Evolutionary conservation across 495 filamentous ascomycete genomes (phyloP).

Genomic region (Tetracladium setigerum): DNA sequence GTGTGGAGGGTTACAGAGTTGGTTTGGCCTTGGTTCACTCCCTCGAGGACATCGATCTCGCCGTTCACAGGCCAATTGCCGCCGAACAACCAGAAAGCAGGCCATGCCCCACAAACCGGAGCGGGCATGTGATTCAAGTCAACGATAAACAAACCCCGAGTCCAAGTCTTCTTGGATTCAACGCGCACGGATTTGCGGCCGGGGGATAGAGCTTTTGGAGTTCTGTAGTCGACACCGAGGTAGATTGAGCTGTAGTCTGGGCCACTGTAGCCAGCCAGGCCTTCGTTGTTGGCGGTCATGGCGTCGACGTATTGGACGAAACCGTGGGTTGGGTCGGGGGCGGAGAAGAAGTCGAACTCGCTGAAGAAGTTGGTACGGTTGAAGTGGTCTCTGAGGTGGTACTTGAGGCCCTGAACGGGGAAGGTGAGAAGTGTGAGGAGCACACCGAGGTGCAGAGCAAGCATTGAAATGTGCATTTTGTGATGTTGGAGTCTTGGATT

Average conservation of each 20-base stretch:
- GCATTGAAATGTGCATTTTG: not conserved
- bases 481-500: not conserved
- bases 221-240: conserved; percentile 46
- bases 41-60: conserved; percentile 91
- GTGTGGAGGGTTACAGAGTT: conserved; percentile 78
- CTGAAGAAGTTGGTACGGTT: conserved; percentile 47
- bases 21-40: conserved; percentile 58
- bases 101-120: conserved; percentile 57
- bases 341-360: conserved; percentile 45
- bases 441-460: not conserved
- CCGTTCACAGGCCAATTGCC: conserved; percentile 70
- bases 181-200: conserved; percentile 68
- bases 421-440: not conserved
- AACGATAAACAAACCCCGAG: conserved; percentile 61
- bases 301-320: conserved; percentile 60
- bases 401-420: conserved; percentile 7
- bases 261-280: conserved; percentile 44
- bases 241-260: conserved; percentile 37
- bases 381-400: conserved; percentile 38
- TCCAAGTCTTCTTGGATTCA: conserved; percentile 59
- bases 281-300: conserved; percentile 42
- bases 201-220: conserved; percentile 27
- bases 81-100: conserved; percentile 63
- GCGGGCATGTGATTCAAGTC: conserved; percentile 75
- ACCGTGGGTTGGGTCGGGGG: conserved; percentile 58